Base-by-base conservation (phyloP, 2,329 filamentous ascomycete genomes). In the Xylaria sp. region DNA sequence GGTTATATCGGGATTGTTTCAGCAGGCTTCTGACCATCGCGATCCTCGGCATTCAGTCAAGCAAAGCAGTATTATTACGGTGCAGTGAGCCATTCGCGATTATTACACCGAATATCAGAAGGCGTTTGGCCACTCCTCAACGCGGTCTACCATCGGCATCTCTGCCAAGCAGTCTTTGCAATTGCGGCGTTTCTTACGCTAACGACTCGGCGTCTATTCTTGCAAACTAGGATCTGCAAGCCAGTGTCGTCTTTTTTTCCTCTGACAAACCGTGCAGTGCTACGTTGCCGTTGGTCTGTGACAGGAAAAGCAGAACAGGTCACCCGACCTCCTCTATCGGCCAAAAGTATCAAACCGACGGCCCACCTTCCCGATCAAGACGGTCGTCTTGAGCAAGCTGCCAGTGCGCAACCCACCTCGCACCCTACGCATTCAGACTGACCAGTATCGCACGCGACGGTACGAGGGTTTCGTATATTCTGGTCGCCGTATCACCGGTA, bases 291-390 rank as follows among this genome's bases (percentile, higher is more conserved):
- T 65, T 56, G 39, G 54, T 50, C 59, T 62, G 59, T 56, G 50
- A 59, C 63, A 18, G 37, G 48, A 46, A 39, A 53, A 54, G 61
- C 62, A 67, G 66, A 54, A 60, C 62, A 67, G 66, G 63, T 69
- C 67, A 67, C 53, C 67, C 66, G 65, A 62, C 65, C 63, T 65
- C 68, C 59, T 69, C 23, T 30, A 5, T 30, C 65, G 65, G 65
- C 59, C 64, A 59, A 59, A 55, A 65, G 54, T 46, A 59, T 34
- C 46, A 51, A 59, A 48, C 54, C 52, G 35, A 37, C 46, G 52
- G 65, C 63, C 64, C 67, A 72, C 71, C 71, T 71, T 70, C 69
- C 70, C 61, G 67, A 70, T 69, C 61, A 66, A 68, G 70, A 65
- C 65, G 64, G 63, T 47, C 67, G 69, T 68, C 60, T 62, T 68